A percentile compares a stretch with the other conserved stretches of the same genome.
These are phyloP conservation scores for Acer campestre DNA, from an alignment of 345 rosid species.

Conservation along the genomic window DNA sequence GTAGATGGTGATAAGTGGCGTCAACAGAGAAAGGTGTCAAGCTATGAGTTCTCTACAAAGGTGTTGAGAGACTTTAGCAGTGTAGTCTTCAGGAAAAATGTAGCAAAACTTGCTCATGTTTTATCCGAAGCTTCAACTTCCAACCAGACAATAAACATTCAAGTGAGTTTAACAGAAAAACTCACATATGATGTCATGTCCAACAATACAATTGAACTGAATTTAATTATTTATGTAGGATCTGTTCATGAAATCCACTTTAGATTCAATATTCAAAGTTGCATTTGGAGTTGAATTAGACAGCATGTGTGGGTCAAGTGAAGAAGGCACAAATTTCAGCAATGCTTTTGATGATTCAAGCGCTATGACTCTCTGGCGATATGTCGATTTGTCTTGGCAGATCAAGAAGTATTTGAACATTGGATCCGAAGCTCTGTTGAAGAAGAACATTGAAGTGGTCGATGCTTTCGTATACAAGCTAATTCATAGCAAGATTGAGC, in stretches of 20 bases:
- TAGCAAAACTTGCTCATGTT: conserved; percentile 35
- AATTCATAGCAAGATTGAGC: conserved; percentile 47
- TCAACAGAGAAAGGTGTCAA: conserved; percentile 50
- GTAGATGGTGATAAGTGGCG: conserved; percentile 61
- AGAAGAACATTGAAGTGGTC: conserved; percentile 41
- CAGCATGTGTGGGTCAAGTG: conserved; percentile 52
- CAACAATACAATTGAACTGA: neutral
- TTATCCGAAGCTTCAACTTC: conserved; percentile 36
- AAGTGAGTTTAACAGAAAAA: conserved; percentile 27
- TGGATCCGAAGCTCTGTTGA: conserved; percentile 57
- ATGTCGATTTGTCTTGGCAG: conserved; percentile 58
- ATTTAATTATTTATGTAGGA: conserved; percentile 25
- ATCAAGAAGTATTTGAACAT: conserved; percentile 55
- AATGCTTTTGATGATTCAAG: conserved; percentile 66
- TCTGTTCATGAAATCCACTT: conserved; percentile 61
- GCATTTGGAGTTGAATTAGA: conserved; percentile 61
- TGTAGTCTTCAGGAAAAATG: conserved; percentile 39
- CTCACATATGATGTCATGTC: neutral
- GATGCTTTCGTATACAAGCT: conserved; percentile 53
- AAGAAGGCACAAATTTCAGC: conserved; percentile 42
- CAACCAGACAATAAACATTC: conserved; percentile 35
- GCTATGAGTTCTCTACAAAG: conserved; percentile 52
- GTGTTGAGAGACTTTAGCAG: conserved; percentile 53
- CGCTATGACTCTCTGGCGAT: conserved; percentile 46
- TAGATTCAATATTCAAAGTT: conserved; percentile 65